Base-by-base conservation (phyloP, 148 eudicot species). In the Nyssa sinensis region DNA sequence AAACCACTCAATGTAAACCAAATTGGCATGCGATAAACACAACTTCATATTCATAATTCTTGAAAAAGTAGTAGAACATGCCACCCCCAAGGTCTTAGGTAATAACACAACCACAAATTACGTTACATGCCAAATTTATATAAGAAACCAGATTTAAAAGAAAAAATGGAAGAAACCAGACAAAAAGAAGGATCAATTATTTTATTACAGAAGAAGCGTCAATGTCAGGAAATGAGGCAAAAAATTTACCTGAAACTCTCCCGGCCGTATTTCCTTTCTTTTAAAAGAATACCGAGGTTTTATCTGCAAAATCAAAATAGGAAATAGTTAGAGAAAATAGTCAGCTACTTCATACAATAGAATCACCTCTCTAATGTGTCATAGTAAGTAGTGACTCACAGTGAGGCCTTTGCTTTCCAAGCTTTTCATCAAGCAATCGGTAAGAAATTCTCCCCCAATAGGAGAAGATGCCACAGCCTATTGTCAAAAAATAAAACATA, bases 341-440 rank as follows among this genome's bases (percentile, higher is more conserved):
- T 57, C 5, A 58, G 47, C 34, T 34, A 39, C 49, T 68, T 28
- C 57, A 30, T 58, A 60, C 30, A 41, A 7, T 44, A 3, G 13
- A 55, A 55, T 19, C 7, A 66, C 1, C 59, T 72, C 17, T 12
- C 61, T 23, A 73, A 33, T 30, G 13, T 53, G 58, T 39, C 51
- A 19, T n/a, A 7, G 21, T 55, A 55, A 55, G 59, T 55, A 44
- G 75, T 7, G 64, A 81, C 97, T 88, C 81, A 95, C 99, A 69
- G 74, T 41, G 70, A 89, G 71, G 82, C 99, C 99, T 89, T 95
- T 95, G 80, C 93, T 87, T 81, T 95, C 99, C 90, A 95, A 83
- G 83, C 99, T 95, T 81, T 91, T 95, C 72, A 92, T 86, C 85
- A 95, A 86, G 86, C 99, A 92, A 84, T 95, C 97, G 74, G 97